Evolutionary conservation across 2,329 filamentous ascomycete species (phyloP).

Genomic region (Colletotrichum karsti): DNA sequence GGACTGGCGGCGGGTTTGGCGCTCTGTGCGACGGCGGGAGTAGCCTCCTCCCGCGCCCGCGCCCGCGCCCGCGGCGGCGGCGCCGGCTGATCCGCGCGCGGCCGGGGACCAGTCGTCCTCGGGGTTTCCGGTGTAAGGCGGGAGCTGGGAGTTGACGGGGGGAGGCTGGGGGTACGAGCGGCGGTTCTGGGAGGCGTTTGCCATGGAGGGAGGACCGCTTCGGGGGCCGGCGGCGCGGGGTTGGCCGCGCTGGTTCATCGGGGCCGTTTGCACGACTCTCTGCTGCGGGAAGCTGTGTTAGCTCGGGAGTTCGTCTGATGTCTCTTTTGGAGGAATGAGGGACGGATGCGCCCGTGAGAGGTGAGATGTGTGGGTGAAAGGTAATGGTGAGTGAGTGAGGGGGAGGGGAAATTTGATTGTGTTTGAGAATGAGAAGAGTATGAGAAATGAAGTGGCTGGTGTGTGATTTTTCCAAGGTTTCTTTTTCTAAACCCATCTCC

Average conservation of each 20-base stretch:
- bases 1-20: slow-evolving; percentile 27
- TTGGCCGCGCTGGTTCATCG: neutral
- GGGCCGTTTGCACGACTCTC: slow-evolving; percentile 15
- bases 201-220: slow-evolving; percentile 16
- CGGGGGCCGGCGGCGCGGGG: slow-evolving; percentile 22
- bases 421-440: neutral
- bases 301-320: neutral
- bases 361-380: neutral
- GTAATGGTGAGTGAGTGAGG: neutral
- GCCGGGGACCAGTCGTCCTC: slow-evolving; percentile 22
- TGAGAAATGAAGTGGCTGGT: neutral
- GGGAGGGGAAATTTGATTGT: neutral
- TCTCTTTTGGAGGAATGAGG: neutral
- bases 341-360: neutral
- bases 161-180: slow-evolving; percentile 21
- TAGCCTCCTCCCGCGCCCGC: slow-evolving; percentile 1
- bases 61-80: neutral
- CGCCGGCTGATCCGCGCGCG: neutral
- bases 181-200: slow-evolving; percentile 25
- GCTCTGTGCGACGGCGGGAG: slow-evolving; percentile 25
- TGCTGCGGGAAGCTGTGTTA: slow-evolving; percentile 17
- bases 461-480: neutral
- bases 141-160: slow-evolving; percentile 14
- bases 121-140: slow-evolving; percentile 16
- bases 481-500: neutral